These are phyloP conservation scores for Tetrapisispora pingtungensis DNA, from an alignment of 805 yeast species.

Conservation along the genomic window DNA sequence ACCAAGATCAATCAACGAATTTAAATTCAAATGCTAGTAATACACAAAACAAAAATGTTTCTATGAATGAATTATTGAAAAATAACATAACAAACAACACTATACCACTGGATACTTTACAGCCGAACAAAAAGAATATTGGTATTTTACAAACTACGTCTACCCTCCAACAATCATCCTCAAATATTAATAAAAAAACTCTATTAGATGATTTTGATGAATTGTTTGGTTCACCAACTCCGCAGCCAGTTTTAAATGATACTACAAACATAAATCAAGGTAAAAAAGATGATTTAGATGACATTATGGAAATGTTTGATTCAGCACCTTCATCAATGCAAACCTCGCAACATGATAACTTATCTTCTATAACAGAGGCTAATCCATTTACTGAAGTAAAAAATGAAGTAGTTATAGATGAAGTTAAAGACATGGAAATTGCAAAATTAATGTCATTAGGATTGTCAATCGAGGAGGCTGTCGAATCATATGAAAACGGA, in stretches of 20 bases:
- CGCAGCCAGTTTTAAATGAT: background rate
- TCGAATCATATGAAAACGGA: constrained; percentile 17
- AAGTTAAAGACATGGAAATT: constrained; percentile 28
- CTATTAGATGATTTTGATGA: constrained; percentile 17
- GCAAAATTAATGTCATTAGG: constrained; percentile 28
- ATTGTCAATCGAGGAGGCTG: constrained; percentile 16
- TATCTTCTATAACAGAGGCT: background rate
- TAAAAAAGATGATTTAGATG: constrained; percentile 15
- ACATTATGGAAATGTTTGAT: constrained; percentile 6
- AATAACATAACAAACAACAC: background rate
- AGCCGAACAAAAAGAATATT: background rate
- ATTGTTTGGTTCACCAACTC: constrained; percentile 8
- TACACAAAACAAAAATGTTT: background rate
- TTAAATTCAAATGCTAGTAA: too few relatives aligned
- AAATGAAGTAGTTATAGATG: constrained; percentile 17
- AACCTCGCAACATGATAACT: background rate
- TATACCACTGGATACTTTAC: background rate
- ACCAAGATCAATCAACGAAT: background rate
- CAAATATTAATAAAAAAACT: background rate
- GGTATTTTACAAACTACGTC: background rate
- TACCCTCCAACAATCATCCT: background rate
- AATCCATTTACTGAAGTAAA: background rate
- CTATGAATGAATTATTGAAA: background rate
- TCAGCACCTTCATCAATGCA: background rate
- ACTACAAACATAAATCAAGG: background rate